These are phyloP conservation scores for Rosellinia necatrix DNA, from an alignment of 2,329 filamentous ascomycete genomes.

Conservation along the genomic window DNA sequence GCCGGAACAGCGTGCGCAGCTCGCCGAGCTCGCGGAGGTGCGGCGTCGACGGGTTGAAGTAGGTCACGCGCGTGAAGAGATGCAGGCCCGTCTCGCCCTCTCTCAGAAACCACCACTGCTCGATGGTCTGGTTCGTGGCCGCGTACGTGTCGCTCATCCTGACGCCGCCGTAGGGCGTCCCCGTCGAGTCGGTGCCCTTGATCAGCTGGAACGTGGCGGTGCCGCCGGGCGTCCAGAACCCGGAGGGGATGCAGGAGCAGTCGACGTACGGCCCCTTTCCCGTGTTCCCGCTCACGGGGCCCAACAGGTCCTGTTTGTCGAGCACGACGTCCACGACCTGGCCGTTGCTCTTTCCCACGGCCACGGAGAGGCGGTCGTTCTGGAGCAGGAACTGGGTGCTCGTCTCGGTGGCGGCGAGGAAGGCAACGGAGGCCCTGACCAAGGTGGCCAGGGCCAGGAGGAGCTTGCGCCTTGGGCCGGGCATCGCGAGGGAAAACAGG, in stretches of 20 bases:
- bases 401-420: constrained; percentile 21
- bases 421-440: constrained; percentile 14
- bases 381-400: constrained; percentile 20
- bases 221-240: constrained; percentile 62
- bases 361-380: constrained; percentile 31
- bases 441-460: constrained; percentile 10
- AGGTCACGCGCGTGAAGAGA: constrained; percentile 62
- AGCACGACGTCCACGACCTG: constrained; percentile 43
- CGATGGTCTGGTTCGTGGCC: constrained; percentile 60
- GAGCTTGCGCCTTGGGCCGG: constrained; percentile 6
- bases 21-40: constrained; percentile 63
- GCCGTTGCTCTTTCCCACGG: constrained; percentile 44
- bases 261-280: constrained; percentile 64
- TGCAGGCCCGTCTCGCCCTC: constrained; percentile 67
- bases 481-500: constrained; percentile 12
- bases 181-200: constrained; percentile 44
- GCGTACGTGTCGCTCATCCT: constrained; percentile 63
- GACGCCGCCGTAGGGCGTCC: constrained; percentile 60
- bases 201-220: constrained; percentile 56
- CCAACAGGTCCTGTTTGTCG: constrained; percentile 55
- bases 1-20: constrained; percentile 64
- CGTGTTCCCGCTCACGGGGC: constrained; percentile 45
- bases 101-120: constrained; percentile 68
- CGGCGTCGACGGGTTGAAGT: constrained; percentile 59
- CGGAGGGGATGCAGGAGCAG: constrained; percentile 62